Percentiles rank a stretch among this genome's conserved stretches.
These are phyloP conservation scores for Phaeosphaeria sp. DNA, from an alignment of 2,329 filamentous ascomycete species.

Conservation along the genomic window DNA sequence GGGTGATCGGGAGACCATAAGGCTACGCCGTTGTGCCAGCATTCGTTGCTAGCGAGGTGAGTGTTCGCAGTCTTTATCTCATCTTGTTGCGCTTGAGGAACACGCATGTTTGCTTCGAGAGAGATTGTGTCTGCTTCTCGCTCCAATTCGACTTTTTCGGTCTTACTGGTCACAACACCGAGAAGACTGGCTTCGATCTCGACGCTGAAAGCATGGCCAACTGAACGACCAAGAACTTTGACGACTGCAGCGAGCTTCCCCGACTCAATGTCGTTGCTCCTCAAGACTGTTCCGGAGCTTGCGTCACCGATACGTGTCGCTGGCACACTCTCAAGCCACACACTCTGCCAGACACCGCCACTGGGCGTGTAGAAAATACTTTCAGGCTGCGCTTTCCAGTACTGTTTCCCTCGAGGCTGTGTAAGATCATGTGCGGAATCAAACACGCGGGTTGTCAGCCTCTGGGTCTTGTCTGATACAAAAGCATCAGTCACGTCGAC, in stretches of 20 bases:
- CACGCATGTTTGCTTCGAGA: constrained; percentile 58
- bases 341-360: constrained; percentile 65
- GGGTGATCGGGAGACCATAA: constrained; percentile 68
- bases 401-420: constrained; percentile 73
- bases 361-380: constrained; percentile 66
- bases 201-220: constrained; percentile 56
- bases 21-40: constrained; percentile 63
- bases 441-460: constrained; percentile 63
- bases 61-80: constrained; percentile 29
- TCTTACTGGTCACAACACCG: constrained; percentile 56
- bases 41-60: constrained; percentile 48
- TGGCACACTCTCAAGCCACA: constrained; percentile 65
- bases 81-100: constrained; percentile 53
- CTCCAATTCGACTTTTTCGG: constrained; percentile 52
- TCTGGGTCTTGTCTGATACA: constrained; percentile 16
- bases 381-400: constrained; percentile 67
- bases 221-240: constrained; percentile 57
- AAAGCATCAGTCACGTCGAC: constrained; percentile 63
- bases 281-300: constrained; percentile 64
- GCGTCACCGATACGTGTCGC: constrained; percentile 60
- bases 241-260: constrained; percentile 61
- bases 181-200: constrained; percentile 62
- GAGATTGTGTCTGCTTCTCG: constrained; percentile 58
- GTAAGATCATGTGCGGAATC: constrained; percentile 70
- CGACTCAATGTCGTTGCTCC: constrained; percentile 60